Evolutionary conservation across 2,329 filamentous ascomycete genomes (phyloP).

Genomic region (Ceratocystiopsis brevicomis): DNA sequence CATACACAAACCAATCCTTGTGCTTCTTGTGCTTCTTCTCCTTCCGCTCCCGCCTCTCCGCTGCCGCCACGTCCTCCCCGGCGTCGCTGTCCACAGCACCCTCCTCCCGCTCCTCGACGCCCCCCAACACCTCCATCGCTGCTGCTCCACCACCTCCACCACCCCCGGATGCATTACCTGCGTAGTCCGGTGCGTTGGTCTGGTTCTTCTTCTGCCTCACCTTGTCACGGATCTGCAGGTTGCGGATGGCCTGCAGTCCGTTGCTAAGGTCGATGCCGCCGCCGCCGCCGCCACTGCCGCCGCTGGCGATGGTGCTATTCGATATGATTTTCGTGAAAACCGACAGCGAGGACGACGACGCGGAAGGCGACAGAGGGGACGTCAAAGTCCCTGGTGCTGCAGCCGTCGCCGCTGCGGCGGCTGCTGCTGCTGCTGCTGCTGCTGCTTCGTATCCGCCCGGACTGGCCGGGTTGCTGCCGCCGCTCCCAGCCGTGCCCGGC

Average conservation of each 20-base stretch:
- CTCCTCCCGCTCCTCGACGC: too few species aligned
- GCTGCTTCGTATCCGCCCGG: neutral
- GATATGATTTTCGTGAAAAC: neutral
- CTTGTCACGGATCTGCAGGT: constrained; percentile 15
- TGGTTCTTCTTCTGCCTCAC: constrained; percentile 13
- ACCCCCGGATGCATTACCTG: constrained; percentile 2
- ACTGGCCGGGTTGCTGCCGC: neutral
- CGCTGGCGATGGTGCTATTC: neutral
- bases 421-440: constrained; percentile 8
- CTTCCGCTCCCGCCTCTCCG: too few species aligned
- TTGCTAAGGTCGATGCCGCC: constrained; percentile 6
- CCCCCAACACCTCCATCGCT: too few species aligned
- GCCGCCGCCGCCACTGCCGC: constrained; percentile 2
- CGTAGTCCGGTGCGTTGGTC: constrained; percentile 23
- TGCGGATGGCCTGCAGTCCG: constrained; percentile 14
- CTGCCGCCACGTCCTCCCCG: too few species aligned
- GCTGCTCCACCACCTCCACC: too few species aligned
- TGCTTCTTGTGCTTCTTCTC: too few species aligned
- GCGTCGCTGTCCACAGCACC: too few species aligned
- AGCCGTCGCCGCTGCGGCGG: constrained; percentile 4
- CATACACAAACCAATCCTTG: too few species aligned
- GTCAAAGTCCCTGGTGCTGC: constrained; percentile 1
- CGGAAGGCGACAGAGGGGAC: too few species aligned
- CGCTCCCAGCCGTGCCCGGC: constrained; percentile 11
- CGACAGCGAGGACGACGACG: too few species aligned